Evolutionary conservation across 1,139 yeast genomes (phyloP).

Genomic region (Hyphopichia burtonii): DNA sequence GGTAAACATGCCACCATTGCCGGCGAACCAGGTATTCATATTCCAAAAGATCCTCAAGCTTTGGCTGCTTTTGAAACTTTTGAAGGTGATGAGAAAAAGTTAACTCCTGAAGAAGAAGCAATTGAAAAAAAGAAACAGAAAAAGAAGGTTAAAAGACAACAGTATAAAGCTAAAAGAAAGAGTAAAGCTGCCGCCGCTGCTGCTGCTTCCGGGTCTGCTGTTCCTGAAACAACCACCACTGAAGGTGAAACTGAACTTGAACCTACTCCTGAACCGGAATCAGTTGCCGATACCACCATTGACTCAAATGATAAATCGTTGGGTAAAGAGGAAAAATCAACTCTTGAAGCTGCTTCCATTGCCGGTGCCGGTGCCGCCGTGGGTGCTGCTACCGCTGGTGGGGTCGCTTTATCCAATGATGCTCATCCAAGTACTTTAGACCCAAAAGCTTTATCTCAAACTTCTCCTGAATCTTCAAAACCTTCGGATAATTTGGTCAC

Average conservation of each 20-base stretch:
- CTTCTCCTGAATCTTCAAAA: constrained; percentile 1
- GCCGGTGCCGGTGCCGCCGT: constrained; percentile 10
- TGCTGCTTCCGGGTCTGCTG: constrained; percentile 23
- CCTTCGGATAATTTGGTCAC: not conserved
- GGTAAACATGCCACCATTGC: constrained; percentile 42
- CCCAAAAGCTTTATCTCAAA: constrained; percentile 1
- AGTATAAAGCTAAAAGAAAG: constrained; percentile 48
- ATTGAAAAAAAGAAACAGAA: constrained; percentile 46
- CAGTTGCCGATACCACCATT: constrained; percentile 18
- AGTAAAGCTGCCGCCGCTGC: constrained; percentile 43
- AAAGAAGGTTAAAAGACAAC: constrained; percentile 49
- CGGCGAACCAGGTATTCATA: constrained; percentile 60
- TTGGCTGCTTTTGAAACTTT: constrained; percentile 38
- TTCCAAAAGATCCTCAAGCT: constrained; percentile 39
- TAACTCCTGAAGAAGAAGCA: constrained; percentile 41
- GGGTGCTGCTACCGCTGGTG: constrained; percentile 22
- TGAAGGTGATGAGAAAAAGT: constrained; percentile 32
- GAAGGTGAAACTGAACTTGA: constrained; percentile 11
- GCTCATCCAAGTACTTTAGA: constrained; percentile 4
- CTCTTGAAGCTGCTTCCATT: constrained; percentile 10
- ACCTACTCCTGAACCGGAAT: constrained; percentile 20
- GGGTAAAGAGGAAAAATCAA: not conserved
- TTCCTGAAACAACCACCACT: constrained; percentile 11
- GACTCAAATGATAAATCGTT: constrained; percentile 8
- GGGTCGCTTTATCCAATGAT: constrained; percentile 56